These are phyloP conservation scores for Chalciporus sphaerocephalus DNA, from an alignment of 768 basidiomycete genomes.

Conservation along the genomic window DNA sequence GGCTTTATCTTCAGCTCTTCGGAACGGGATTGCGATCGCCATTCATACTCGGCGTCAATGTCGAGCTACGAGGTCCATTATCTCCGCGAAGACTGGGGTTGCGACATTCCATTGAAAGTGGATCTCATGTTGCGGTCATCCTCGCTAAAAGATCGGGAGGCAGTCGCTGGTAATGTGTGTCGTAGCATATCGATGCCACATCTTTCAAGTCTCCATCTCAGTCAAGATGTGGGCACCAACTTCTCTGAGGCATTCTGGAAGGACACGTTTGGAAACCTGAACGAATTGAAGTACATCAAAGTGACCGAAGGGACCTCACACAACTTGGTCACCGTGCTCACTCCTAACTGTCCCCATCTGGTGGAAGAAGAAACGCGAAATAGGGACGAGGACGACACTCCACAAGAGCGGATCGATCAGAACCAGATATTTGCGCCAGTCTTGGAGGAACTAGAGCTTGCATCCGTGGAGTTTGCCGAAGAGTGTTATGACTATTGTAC, in stretches of 20 bases:
- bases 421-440: conserved; percentile 13
- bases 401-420: not conserved
- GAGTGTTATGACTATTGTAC: conserved; percentile 3
- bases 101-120: conserved; percentile 16
- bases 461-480: conserved; percentile 6
- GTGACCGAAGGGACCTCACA: conserved; percentile 6
- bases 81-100: conserved; percentile 16
- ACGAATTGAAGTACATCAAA: conserved; percentile 11
- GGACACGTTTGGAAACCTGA: conserved; percentile 13
- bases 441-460: conserved; percentile 14
- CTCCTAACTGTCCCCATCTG: not conserved
- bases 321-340: conserved; percentile 10
- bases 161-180: conserved; percentile 10
- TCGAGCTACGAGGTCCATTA: conserved; percentile 4
- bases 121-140: conserved; percentile 12
- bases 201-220: conserved; percentile 10
- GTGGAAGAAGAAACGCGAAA: not conserved
- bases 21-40: conserved; percentile 7
- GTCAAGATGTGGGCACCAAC: conserved; percentile 3
- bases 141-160: conserved; percentile 8
- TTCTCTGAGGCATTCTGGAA: conserved; percentile 17
- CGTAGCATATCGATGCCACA: conserved; percentile 10
- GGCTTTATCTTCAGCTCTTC: conserved; percentile 17
- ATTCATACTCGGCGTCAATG: conserved; percentile 7
- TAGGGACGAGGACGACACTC: not conserved